A percentile compares a stretch with the other conserved stretches of the same genome.
Conservation (phyloP, 225 moss, liverwort and hornwort genomes). For the Physcomitrellopsis africana region DNA sequence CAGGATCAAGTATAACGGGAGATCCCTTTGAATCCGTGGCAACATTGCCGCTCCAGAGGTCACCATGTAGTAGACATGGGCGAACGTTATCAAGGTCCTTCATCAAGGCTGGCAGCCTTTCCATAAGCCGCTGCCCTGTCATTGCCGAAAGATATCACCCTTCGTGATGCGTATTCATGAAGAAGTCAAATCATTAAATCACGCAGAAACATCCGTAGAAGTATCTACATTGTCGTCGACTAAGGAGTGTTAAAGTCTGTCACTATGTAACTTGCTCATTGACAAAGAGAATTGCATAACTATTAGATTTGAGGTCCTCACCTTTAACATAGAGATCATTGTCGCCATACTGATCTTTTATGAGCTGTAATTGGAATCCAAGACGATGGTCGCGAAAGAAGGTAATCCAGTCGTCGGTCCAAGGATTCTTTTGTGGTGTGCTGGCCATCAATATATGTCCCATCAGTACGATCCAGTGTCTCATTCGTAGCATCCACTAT, state of each 20-base stretch:
- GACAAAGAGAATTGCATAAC: background rate
- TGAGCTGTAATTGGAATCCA: conserved; percentile 83
- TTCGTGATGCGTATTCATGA: background rate
- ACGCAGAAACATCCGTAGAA: background rate
- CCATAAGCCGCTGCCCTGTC: conserved; percentile 74
- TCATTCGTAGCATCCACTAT: conserved; percentile 1
- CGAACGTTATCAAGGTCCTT: conserved; percentile 56
- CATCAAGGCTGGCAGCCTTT: conserved; percentile 66
- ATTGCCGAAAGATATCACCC: conserved; percentile 19
- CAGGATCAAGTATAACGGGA: conserved; percentile 95
- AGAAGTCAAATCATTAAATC: background rate
- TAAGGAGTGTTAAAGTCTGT: background rate
- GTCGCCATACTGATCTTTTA: conserved; percentile 79
- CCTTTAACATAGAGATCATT: conserved; percentile 84
- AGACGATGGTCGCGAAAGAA: conserved; percentile 94
- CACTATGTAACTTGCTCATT: background rate
- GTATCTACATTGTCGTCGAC: background rate
- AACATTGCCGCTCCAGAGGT: conserved; percentile 97
- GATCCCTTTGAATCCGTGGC: conserved; percentile 66
- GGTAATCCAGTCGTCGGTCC: conserved; percentile 87
- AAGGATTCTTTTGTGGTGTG: conserved; percentile 89
- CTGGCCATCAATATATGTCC: conserved; percentile 47
- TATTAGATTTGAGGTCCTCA: conserved; percentile 28
- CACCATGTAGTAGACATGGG: conserved; percentile 92
- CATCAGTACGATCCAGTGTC: conserved; percentile 26